phyloP scores from a whole-genome alignment of 1,284 basidiomycete genomes.

The Boletus austroedulis region DNA sequence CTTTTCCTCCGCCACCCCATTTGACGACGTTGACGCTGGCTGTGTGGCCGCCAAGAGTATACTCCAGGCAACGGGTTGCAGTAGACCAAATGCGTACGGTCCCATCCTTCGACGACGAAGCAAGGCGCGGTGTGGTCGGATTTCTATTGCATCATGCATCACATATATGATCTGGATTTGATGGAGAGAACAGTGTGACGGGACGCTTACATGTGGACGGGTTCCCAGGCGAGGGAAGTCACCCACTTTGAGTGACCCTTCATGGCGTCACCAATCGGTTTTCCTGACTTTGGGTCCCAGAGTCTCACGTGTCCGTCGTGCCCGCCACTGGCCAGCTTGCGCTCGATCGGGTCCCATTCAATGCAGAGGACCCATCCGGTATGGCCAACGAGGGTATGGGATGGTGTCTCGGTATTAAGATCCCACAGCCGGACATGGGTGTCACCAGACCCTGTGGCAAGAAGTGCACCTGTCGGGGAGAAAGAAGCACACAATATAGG shows the following conservation, averaged over 20 bases:
- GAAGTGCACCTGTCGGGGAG: constrained; percentile 86
- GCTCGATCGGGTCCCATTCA: constrained; percentile 94
- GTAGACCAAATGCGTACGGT: constrained; percentile 94
- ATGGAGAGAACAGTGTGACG: background rate
- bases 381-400: constrained; percentile 85
- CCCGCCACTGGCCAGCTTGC: constrained; percentile 87
- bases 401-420: constrained; percentile 89
- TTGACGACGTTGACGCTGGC: constrained; percentile 94
- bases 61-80: constrained; percentile 70
- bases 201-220: constrained; percentile 74
- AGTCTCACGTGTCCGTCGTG: constrained; percentile 86
- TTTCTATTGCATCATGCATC: constrained; percentile 48
- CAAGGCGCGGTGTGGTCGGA: constrained; percentile 74
- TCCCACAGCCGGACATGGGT: constrained; percentile 94
- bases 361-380: constrained; percentile 95
- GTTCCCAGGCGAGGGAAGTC: constrained; percentile 95
- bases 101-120: constrained; percentile 94
- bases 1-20: constrained; percentile 83
- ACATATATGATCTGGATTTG: constrained; percentile 2
- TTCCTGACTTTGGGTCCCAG: constrained; percentile 90
- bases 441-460: constrained; percentile 95
- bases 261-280: constrained; percentile 78
- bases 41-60: constrained; percentile 89
- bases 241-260: constrained; percentile 98
- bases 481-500: constrained; percentile 96